A percentile compares a stretch with the other conserved stretches of the same genome.
phyloP scores from a whole-genome alignment of 768 basidiomycete species.

The Rhodosporidiobolus sp. region DNA sequence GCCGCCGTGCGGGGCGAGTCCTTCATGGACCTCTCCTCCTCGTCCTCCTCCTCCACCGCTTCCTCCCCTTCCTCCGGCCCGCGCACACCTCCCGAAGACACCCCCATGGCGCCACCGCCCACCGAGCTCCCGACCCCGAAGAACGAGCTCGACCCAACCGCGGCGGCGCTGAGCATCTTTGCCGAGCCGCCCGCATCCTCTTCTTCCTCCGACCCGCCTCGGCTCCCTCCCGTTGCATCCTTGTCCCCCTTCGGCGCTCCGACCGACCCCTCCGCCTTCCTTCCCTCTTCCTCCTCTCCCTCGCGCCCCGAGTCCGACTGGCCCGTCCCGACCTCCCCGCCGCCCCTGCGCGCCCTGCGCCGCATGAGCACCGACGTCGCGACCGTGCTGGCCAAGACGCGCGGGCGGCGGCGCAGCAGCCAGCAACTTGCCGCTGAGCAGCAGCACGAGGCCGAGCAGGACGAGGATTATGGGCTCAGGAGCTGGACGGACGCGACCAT shows the following conservation, averaged over 20 bases:
- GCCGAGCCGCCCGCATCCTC: not conserved
- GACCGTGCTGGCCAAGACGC: not conserved
- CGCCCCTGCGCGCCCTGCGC: not conserved
- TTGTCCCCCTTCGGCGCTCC: not conserved
- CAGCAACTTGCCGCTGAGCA: not conserved
- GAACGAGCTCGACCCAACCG: conserved; percentile 4
- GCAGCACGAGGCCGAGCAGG: not conserved
- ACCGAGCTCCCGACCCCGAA: conserved; percentile 12
- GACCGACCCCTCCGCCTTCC: not conserved
- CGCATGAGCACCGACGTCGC: conserved; percentile 13
- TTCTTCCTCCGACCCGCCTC: not conserved
- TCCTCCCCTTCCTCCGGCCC: not conserved
- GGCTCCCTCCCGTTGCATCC: not conserved
- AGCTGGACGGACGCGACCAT: conserved; percentile 35
- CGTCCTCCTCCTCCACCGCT: not conserved
- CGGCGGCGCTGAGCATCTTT: not conserved
- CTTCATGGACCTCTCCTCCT: not conserved
- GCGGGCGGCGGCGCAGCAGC: not conserved
- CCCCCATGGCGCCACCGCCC: not conserved
- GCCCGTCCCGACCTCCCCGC: not conserved
- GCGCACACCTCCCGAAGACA: not conserved
- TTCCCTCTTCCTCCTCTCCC: not conserved
- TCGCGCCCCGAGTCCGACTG: not conserved
- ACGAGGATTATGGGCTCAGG: conserved; percentile 11
- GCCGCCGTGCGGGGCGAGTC: not conserved